Evolutionary conservation across 2,329 filamentous ascomycete genomes (phyloP).

Genomic region (Aspergillus cejpii): DNA sequence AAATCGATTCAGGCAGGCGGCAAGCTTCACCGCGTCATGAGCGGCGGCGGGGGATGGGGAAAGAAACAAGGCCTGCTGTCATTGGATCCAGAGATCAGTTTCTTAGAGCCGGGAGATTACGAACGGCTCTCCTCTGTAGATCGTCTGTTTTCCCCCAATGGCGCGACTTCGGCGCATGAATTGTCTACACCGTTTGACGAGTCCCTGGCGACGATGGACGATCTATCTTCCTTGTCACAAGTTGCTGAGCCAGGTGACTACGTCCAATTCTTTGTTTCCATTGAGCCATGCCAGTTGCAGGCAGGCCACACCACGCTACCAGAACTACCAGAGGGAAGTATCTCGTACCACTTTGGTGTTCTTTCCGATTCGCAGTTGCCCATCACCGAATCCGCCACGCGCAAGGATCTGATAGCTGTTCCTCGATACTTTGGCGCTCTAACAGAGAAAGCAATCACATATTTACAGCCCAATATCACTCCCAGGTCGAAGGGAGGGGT

Average conservation of each 20-base stretch:
- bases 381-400: not conserved
- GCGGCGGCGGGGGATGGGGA: constrained; percentile 42
- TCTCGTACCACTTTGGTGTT: constrained; percentile 31
- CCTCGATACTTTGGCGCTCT: constrained; percentile 35
- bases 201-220: constrained; percentile 19
- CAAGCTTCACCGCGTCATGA: constrained; percentile 39
- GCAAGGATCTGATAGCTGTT: constrained; percentile 20
- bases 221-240: constrained; percentile 37
- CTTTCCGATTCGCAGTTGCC: constrained; percentile 23
- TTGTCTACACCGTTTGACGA: constrained; percentile 19
- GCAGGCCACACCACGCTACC: not conserved
- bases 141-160: constrained; percentile 19
- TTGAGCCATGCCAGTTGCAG: constrained; percentile 15
- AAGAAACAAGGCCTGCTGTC: constrained; percentile 42
- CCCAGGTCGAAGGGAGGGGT: constrained; percentile 2
- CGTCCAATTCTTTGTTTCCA: constrained; percentile 38
- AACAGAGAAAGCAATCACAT: constrained; percentile 36
- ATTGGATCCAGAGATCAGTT: constrained; percentile 36
- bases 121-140: constrained; percentile 17
- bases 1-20: constrained; percentile 29
- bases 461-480: constrained; percentile 20
- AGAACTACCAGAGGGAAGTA: constrained; percentile 3
- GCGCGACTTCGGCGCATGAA: constrained; percentile 6
- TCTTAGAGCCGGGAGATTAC: constrained; percentile 16
- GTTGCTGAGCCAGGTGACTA: constrained; percentile 34